Evolutionary conservation across 192 early-diverging fungal genomes (phyloP), one percentile per base, ranked within the genome.

Genomic region (Backusella parvicylindrica): DNA sequence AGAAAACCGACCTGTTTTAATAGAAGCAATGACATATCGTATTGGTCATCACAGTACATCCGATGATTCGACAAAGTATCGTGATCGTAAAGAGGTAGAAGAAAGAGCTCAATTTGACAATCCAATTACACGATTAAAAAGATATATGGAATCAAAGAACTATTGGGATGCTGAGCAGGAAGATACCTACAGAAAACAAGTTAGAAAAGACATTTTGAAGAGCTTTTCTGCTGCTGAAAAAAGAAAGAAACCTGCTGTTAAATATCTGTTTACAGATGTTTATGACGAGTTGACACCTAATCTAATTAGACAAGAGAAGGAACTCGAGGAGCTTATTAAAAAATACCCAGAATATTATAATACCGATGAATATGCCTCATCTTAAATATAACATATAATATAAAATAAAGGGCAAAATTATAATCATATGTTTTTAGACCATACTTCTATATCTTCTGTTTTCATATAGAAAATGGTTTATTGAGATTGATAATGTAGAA

Each of bases 21-120:
- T 99, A 49, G 98, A 99, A 84, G 94, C 98, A 21, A 92, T 99
- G 92, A 96, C 98, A 3, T 99, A 99, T 83, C 97, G 97, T 66
- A 89, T 98, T 63, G 91, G 95, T 9, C 98, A 99, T 81, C 98
- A 99, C 86, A 95, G 93, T 75, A 99, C 98, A 5, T 98, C 96
- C 1, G 98, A 99, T 81, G 97, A 99, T 81, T 98, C 97, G 15
- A 92, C 94, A 3, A 96, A 96, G 23, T 99, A 99, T 81, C 89
- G 98, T 35, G 90, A 94, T 53, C 94, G 94, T 78, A 91, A 87
- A 80, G 98, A 99, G 80, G 95, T 98, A 6, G 91, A 94, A 70
- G 89, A 93, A 70, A 95, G 95, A 93, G 91, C 88, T 80, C 88
- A 88, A 63, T 85, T 90, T 73, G 97, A 98, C 80, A 94, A 93